Evolutionary conservation across 805 yeast genomes (phyloP).

Genomic region (Pichia insulana): DNA sequence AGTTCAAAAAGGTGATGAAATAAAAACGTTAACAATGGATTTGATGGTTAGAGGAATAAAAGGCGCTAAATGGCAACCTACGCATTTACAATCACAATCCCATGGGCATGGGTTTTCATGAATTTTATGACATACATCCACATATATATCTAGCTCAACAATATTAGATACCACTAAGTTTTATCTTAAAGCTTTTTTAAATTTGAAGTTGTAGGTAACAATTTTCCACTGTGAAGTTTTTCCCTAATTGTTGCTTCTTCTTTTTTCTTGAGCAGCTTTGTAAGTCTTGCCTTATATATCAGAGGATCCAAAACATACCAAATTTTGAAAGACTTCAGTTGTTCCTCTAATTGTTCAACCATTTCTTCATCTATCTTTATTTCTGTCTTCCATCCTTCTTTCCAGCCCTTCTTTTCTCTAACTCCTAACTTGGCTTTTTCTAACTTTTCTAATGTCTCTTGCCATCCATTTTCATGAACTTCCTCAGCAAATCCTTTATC

Average conservation of each 20-base stretch:
- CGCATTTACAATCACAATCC: conserved; percentile 8
- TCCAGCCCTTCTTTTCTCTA: not conserved
- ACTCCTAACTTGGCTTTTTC: not conserved
- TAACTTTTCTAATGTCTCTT: conserved; percentile 11
- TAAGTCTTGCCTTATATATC: conserved; percentile 32
- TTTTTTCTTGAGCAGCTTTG: conserved; percentile 24
- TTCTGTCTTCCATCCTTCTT: not conserved
- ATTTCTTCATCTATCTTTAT: not conserved
- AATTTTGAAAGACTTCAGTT: conserved; percentile 8
- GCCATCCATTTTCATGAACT: conserved; percentile 20
- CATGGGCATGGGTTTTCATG: not conserved
- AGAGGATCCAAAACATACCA: conserved; percentile 21
- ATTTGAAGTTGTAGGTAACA: conserved; percentile 31
- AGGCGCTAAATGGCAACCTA: conserved; percentile 28
- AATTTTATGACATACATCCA: not conserved
- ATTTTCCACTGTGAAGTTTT: conserved; percentile 28
- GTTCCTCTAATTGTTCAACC: conserved; percentile 1
- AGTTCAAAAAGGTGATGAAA: conserved; percentile 20
- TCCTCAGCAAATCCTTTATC: conserved; percentile 38
- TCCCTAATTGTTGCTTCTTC: conserved; percentile 29
- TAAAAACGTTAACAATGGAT: conserved; percentile 27
- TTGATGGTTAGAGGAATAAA: conserved; percentile 32
- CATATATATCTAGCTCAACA: not conserved
- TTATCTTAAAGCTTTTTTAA: conserved; percentile 13
- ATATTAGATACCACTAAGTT: too few species aligned